A percentile compares a stretch with the other conserved stretches of the same genome.
phyloP scores from a whole-genome alignment of 495 filamentous ascomycete species.

The Astrocystis sublimbata region DNA sequence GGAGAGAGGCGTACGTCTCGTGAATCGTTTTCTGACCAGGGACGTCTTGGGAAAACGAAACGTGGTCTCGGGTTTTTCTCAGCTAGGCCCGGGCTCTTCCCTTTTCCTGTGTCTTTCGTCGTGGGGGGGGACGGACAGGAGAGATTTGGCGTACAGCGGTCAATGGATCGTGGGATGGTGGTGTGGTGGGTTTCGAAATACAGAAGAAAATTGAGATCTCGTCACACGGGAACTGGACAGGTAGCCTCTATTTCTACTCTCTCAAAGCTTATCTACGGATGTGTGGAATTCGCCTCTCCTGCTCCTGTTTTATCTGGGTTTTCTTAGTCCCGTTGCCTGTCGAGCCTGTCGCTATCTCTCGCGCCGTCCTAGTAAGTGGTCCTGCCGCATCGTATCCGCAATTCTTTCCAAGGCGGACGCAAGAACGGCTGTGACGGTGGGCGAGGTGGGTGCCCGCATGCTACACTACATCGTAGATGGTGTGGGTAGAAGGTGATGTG shows the following conservation, averaged over 20 bases:
- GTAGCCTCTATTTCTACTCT: constrained; percentile 5
- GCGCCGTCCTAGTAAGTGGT: constrained; percentile 6
- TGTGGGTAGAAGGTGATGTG: no score
- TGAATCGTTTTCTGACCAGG: constrained; percentile 20
- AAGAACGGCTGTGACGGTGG: background rate
- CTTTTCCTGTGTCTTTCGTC: background rate
- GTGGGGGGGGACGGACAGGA: background rate
- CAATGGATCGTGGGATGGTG: constrained; percentile 13
- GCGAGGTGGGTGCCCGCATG: no score
- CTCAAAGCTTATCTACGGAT: background rate
- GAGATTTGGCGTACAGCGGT: constrained; percentile 1
- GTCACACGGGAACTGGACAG: background rate
- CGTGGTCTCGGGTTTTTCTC: background rate
- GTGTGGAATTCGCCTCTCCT: constrained; percentile 6
- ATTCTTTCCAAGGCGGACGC: background rate
- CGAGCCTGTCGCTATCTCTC: constrained; percentile 11
- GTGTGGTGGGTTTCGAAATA: background rate
- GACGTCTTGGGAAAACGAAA: constrained; percentile 14
- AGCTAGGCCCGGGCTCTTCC: background rate
- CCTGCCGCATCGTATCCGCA: constrained; percentile 7
- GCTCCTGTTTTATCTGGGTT: background rate
- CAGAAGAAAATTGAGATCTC: background rate
- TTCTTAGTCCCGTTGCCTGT: background rate
- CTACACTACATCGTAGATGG: background rate
- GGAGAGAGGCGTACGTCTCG: constrained; percentile 15